A percentile compares a stretch with the other conserved stretches of the same genome.
Conservation (phyloP, 129 eudicot species). For the Lonicera japonica region DNA sequence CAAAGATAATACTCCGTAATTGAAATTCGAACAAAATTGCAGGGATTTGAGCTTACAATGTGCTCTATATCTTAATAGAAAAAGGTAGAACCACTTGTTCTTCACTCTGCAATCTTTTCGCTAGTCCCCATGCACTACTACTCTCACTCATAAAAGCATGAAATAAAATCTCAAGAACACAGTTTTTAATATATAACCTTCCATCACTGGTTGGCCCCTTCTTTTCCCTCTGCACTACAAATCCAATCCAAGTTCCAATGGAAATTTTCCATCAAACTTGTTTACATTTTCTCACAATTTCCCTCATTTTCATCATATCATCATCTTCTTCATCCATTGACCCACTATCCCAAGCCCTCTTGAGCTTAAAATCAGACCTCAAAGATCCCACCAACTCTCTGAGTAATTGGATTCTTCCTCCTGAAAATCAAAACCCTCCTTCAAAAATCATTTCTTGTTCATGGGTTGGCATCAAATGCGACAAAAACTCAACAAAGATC, state of each 20-base stretch:
- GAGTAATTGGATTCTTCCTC: constrained; percentile 52
- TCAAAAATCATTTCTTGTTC: constrained; percentile 57
- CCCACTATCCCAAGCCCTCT: constrained; percentile 54
- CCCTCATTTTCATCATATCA: constrained; percentile 16
- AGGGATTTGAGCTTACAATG: too few relatives aligned
- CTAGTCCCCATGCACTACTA: constrained; percentile 68
- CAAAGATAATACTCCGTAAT: too few relatives aligned
- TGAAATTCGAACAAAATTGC: too few relatives aligned
- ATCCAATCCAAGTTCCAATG: constrained; percentile 36
- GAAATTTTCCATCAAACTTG: constrained; percentile 27
- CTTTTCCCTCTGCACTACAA: constrained; percentile 7
- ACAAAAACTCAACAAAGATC: constrained; percentile 43
- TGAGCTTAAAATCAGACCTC: constrained; percentile 69
- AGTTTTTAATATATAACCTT: too few relatives aligned
- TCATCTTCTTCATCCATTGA: constrained; percentile 35
- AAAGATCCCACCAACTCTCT: constrained; percentile 34
- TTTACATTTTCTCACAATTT: constrained; percentile 15
- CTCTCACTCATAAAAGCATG: constrained; percentile 5
- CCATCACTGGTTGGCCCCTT: background rate
- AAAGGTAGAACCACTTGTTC: constrained; percentile 23
- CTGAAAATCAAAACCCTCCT: constrained; percentile 27
- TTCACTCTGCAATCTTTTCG: constrained; percentile 32
- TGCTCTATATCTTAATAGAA: too few relatives aligned
- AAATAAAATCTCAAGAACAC: background rate
- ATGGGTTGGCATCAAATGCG: constrained; percentile 75